A percentile compares a stretch with the other conserved stretches of the same genome.
phyloP scores from a whole-genome alignment of 1,284 basidiomycete species.

The Puccinia coronata region DNA sequence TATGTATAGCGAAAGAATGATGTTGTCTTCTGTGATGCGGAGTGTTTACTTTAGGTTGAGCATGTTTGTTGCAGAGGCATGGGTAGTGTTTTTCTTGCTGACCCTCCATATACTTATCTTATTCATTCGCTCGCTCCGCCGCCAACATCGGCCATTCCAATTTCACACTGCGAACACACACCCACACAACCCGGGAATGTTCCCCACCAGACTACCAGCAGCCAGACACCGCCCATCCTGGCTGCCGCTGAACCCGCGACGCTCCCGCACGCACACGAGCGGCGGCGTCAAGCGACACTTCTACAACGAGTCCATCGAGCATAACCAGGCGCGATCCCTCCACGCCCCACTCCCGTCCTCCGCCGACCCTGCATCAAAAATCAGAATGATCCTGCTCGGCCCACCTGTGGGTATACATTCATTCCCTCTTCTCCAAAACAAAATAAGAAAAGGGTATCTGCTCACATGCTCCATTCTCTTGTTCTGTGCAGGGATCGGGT shows the following conservation, averaged over 20 bases:
- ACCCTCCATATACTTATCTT: too few species aligned
- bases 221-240: too few species aligned
- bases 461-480: not conserved
- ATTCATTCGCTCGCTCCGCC: too few species aligned
- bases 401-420: constrained; percentile 31
- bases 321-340: not conserved
- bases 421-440: not conserved
- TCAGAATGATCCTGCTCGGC: constrained; percentile 32
- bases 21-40: too few species aligned
- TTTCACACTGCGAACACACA: not conserved
- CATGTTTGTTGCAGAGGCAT: too few species aligned
- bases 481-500: constrained; percentile 54
- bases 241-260: not conserved
- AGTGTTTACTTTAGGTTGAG: too few species aligned
- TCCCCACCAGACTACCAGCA: not conserved
- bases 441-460: not conserved
- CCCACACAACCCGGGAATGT: too few species aligned
- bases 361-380: not conserved
- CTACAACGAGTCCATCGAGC: constrained; percentile 14
- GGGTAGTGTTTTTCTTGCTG: too few species aligned
- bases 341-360: not conserved
- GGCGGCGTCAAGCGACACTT: not conserved
- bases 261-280: not conserved
- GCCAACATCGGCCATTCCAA: too few species aligned
- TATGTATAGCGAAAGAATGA: too few species aligned